Evolutionary conservation across 129 eudicot genomes (phyloP).

Genomic region (Centella asiatica): DNA sequence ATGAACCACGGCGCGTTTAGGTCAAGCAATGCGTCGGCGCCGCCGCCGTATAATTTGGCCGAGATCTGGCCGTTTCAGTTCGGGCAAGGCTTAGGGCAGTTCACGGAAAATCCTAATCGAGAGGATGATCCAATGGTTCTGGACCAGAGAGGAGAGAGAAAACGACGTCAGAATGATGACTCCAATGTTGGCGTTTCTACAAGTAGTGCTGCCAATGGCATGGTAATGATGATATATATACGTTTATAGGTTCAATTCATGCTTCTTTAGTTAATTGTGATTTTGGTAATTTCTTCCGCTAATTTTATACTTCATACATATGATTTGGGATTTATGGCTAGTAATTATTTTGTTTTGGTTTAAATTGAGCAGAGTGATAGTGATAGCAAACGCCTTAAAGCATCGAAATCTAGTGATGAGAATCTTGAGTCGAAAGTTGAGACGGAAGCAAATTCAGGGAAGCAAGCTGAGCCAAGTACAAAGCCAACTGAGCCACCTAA

Average conservation of each 20-base stretch:
- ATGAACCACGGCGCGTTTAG: slow-evolving; percentile 41
- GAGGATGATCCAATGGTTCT: slow-evolving; percentile 48
- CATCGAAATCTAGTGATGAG: slow-evolving; percentile 41
- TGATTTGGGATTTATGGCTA: background rate
- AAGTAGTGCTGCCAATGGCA: slow-evolving; percentile 52
- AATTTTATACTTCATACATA: background rate
- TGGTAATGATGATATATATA: slow-evolving; percentile 21
- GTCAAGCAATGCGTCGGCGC: slow-evolving; percentile 29
- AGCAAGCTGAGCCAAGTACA: slow-evolving; percentile 37
- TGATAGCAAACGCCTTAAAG: slow-evolving; percentile 62
- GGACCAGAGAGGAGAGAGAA: slow-evolving; percentile 42
- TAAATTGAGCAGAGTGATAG: slow-evolving; percentile 44
- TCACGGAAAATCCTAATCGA: slow-evolving; percentile 28
- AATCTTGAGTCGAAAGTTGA: slow-evolving; percentile 41
- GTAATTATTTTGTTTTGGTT: background rate
- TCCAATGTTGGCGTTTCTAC: slow-evolving; percentile 52
- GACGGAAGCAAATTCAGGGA: slow-evolving; percentile 56
- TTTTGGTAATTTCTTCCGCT: too few species aligned
- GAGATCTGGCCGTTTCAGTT: slow-evolving; percentile 87
- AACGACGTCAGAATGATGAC: slow-evolving; percentile 48
- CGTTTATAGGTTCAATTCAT: background rate
- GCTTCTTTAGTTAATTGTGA: background rate
- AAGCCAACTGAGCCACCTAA: slow-evolving; percentile 66
- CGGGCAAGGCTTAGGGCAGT: slow-evolving; percentile 18
- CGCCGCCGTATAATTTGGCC: slow-evolving; percentile 39